Evolutionary conservation across 345 rosid genomes (phyloP).

Genomic region (Corchorus olitorius): DNA sequence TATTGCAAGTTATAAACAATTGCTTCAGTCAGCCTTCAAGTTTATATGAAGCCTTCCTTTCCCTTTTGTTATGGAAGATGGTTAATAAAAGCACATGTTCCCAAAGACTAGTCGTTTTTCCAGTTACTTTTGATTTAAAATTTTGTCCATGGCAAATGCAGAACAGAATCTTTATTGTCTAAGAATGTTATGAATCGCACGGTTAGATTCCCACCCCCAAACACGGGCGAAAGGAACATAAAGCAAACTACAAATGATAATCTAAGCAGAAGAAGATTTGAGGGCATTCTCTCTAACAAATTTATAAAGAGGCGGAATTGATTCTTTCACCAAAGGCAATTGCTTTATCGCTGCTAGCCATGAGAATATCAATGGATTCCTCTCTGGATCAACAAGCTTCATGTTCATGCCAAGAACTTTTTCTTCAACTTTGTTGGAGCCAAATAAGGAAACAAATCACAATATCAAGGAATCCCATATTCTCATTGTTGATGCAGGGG

Average conservation of each 20-base stretch:
- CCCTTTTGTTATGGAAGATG: no score
- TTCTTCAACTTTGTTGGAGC: conserved; percentile 38
- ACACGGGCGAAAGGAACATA: no score
- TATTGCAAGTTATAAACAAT: no score
- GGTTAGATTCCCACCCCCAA: no score
- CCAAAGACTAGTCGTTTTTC: no score
- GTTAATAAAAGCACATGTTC: no score
- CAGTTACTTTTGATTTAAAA: no score
- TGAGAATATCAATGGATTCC: conserved; percentile 33
- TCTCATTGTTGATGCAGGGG: conserved; percentile 14
- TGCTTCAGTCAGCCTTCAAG: no score
- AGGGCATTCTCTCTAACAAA: conserved; percentile 25
- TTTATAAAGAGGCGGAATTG: conserved; percentile 33
- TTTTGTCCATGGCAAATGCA: no score
- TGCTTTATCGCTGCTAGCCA: conserved; percentile 38
- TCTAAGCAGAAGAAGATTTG: not conserved
- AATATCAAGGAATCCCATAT: conserved; percentile 38
- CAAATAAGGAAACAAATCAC: conserved; percentile 28
- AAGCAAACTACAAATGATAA: not conserved
- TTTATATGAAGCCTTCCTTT: no score
- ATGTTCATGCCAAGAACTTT: conserved; percentile 29
- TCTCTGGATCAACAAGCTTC: conserved; percentile 34
- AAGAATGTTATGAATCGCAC: no score
- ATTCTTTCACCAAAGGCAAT: conserved; percentile 31
- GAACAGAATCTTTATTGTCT: no score